Conservation (phyloP, 306 rosid genomes). For the apple (Malus domestica) region DNA sequence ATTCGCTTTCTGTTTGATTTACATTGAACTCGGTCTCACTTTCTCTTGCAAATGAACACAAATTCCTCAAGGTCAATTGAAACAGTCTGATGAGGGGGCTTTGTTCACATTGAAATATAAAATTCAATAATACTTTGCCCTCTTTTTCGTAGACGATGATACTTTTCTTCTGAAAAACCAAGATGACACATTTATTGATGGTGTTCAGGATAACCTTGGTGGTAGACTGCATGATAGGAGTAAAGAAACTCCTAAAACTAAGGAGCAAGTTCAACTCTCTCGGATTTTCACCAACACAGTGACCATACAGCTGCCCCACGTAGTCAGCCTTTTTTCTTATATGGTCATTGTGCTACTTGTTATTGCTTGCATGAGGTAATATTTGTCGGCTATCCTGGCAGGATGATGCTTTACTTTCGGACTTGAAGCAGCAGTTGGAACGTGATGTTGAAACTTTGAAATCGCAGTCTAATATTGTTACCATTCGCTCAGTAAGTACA, state of each 20-base stretch:
- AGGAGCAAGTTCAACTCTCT: slow-evolving; percentile 50
- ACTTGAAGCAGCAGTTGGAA: slow-evolving; percentile 85
- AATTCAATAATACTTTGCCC: too few species aligned
- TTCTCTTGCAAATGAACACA: too few species aligned
- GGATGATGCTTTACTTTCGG: slow-evolving; percentile 75
- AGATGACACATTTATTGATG: slow-evolving; percentile 7
- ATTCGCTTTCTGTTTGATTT: not conserved
- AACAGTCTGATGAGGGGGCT: not conserved
- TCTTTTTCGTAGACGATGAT: not conserved
- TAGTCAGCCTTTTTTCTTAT: slow-evolving; percentile 17
- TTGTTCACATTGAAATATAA: not conserved
- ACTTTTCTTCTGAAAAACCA: not conserved
- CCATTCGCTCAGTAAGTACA: slow-evolving; percentile 65
- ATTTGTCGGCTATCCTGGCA: slow-evolving; percentile 10
- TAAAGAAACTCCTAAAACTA: slow-evolving; percentile 74
- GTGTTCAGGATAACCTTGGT: slow-evolving; percentile 65
- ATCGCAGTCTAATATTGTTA: slow-evolving; percentile 62
- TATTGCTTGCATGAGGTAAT: slow-evolving; percentile 5
- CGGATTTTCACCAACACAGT: slow-evolving; percentile 89
- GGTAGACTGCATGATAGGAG: slow-evolving; percentile 73
- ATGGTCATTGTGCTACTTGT: not conserved
- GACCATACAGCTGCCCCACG: slow-evolving; percentile 80
- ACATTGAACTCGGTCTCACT: not conserved
- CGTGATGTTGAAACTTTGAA: slow-evolving; percentile 81
- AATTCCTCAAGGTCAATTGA: too few species aligned